phyloP scores from a whole-genome alignment of 139 green algal species.

The Spirogloea muscicola region DNA sequence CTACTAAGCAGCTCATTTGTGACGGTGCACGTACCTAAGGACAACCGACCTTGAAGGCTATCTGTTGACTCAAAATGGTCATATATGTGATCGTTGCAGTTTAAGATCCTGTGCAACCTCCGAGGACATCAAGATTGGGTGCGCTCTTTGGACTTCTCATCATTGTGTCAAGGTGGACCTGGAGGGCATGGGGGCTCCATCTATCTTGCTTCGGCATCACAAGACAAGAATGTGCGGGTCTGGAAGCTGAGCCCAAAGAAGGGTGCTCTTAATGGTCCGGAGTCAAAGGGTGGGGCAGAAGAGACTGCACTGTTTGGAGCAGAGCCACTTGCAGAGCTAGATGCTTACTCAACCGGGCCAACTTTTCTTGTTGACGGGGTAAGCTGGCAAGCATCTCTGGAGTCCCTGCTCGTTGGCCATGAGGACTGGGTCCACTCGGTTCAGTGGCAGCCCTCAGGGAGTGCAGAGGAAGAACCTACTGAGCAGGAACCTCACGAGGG shows the following conservation, averaged over 20 bases:
- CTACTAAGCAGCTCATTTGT: too few species aligned
- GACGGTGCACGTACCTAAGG: too few species aligned
- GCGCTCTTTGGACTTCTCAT: constrained; percentile 48
- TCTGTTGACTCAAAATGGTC: too few species aligned
- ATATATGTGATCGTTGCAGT: constrained; percentile 36
- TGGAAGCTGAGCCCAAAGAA: constrained; percentile 54
- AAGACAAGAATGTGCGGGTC: constrained; percentile 75
- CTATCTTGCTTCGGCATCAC: constrained; percentile 80
- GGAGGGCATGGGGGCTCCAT: constrained; percentile 48
- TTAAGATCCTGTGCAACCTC: constrained; percentile 41
- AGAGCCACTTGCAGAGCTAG: constrained; percentile 13
- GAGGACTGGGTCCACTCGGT: constrained; percentile 93
- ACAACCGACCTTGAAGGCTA: too few species aligned
- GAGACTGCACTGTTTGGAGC: not conserved
- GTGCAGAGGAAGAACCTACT: too few species aligned
- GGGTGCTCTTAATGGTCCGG: too few species aligned
- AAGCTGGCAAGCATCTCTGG: constrained; percentile 56
- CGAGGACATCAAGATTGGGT: constrained; percentile 56
- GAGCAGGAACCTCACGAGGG: too few species aligned
- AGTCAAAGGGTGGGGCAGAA: too few species aligned
- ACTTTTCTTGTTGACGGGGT: constrained; percentile 7
- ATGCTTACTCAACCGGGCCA: constrained; percentile 56
- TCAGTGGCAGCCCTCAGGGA: constrained; percentile 65
- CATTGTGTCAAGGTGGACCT: too few species aligned
- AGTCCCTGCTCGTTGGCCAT: constrained; percentile 74